These are phyloP conservation scores for Sporothrix dimorphospora DNA, from an alignment of 2,329 filamentous ascomycete genomes.

Conservation along the genomic window DNA sequence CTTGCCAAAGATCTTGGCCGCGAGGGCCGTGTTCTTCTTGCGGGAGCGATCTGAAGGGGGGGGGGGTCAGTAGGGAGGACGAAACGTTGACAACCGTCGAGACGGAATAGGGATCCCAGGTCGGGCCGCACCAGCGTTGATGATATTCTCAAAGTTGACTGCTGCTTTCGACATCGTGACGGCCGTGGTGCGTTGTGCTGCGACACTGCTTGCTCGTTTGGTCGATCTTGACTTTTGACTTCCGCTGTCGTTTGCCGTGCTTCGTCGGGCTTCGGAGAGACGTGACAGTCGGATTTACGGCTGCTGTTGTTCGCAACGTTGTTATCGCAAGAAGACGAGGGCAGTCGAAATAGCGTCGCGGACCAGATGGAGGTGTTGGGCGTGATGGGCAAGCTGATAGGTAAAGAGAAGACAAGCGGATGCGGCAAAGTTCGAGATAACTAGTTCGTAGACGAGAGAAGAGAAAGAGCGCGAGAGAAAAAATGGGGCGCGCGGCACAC, in stretches of 20 bases:
- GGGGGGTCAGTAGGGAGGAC: background rate
- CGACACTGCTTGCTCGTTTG: background rate
- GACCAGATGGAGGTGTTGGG: background rate
- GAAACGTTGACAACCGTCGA: no score
- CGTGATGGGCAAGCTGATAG: background rate
- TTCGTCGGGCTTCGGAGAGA: background rate
- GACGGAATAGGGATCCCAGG: background rate
- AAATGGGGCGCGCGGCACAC: constrained; percentile 5
- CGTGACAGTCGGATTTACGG: background rate
- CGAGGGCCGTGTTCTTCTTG: constrained; percentile 72
- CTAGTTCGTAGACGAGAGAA: no score
- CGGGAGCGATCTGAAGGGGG: constrained; percentile 60
- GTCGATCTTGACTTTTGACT: background rate
- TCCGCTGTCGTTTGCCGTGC: background rate
- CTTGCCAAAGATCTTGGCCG: constrained; percentile 69
- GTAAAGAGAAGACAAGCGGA: background rate
- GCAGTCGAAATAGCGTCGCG: background rate
- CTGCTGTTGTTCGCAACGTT: background rate
- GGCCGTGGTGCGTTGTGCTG: background rate
- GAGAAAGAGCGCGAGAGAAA: background rate
- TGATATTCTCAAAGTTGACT: constrained; percentile 59
- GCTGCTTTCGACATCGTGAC: constrained; percentile 42
- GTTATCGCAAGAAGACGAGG: background rate
- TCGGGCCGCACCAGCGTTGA: constrained; percentile 51
- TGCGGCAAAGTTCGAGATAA: background rate